phyloP scores from a whole-genome alignment of 306 rosid genomes.

The Sechiopsis laciniata region DNA sequence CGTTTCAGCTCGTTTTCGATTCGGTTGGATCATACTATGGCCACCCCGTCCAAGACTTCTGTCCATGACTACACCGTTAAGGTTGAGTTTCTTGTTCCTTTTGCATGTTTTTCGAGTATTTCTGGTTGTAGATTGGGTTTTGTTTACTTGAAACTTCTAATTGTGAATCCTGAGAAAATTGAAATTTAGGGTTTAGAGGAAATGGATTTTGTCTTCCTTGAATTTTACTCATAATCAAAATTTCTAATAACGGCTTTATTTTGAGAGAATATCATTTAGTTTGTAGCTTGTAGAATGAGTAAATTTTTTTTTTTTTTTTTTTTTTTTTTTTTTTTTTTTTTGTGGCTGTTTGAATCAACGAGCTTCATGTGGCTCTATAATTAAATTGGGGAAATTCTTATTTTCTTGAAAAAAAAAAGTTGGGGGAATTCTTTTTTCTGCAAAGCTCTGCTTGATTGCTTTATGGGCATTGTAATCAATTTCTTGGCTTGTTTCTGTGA shows the following conservation, averaged over 20 bases:
- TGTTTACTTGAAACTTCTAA: background rate
- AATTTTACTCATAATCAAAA: background rate
- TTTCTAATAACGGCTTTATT: background rate
- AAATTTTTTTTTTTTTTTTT: too few relatives aligned
- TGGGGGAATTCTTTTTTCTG: too few relatives aligned
- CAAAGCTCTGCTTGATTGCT: background rate
- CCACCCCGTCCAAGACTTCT: constrained; percentile 27
- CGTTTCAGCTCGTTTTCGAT: constrained; percentile 13
- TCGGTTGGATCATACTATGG: constrained; percentile 32
- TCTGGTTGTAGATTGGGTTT: background rate
- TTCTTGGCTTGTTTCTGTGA: background rate
- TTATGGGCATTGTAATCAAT: background rate
- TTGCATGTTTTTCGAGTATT: background rate
- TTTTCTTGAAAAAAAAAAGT: too few relatives aligned
- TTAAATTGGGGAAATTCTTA: constrained; percentile 1
- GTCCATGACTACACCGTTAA: constrained; percentile 56
- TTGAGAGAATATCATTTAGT: background rate
- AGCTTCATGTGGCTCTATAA: background rate
- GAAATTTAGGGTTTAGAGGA: background rate
- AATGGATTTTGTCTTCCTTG: background rate
- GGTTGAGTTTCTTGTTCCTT: constrained; percentile 24
- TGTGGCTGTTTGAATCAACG: too few relatives aligned
- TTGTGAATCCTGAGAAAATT: background rate
- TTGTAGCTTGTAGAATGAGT: background rate
- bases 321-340: too few relatives aligned